phyloP scores from a whole-genome alignment of 371 early-diverging fungal genomes.

The Syncephalis fuscata region DNA sequence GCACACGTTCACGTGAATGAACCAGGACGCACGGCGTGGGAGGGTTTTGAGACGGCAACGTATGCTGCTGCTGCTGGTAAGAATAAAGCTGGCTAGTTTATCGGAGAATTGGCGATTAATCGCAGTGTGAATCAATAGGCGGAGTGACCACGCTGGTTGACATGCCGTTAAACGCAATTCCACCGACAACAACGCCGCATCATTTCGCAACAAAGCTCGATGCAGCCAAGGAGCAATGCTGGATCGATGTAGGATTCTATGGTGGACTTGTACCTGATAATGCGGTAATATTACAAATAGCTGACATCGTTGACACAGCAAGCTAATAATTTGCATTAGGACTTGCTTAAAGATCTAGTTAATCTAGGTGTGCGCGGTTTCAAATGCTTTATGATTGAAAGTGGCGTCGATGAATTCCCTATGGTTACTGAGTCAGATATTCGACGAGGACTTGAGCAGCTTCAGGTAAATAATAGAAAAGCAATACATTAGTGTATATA shows the following conservation, averaged over 20 bases:
- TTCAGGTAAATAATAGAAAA: slow-evolving; percentile 12
- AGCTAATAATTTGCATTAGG: neutral
- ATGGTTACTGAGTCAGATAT: slow-evolving; percentile 55
- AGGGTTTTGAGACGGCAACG: slow-evolving; percentile 66
- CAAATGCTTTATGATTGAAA: slow-evolving; percentile 72
- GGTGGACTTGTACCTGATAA: slow-evolving; percentile 69
- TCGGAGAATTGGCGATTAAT: neutral
- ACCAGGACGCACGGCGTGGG: slow-evolving; percentile 74
- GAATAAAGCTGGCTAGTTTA: neutral
- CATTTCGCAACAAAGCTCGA: slow-evolving; percentile 42
- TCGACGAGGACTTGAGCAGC: slow-evolving; percentile 42
- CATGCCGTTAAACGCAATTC: slow-evolving; percentile 79
- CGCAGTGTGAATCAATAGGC: slow-evolving; percentile 13
- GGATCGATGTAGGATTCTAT: slow-evolving; percentile 66
- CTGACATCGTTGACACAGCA: too few relatives aligned
- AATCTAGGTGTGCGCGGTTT: slow-evolving; percentile 58
- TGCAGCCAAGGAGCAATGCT: slow-evolving; percentile 47
- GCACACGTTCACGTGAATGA: slow-evolving; percentile 71
- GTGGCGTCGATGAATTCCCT: slow-evolving; percentile 74
- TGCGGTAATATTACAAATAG: slow-evolving; percentile 6
- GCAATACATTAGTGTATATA: neutral
- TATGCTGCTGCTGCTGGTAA: slow-evolving; percentile 59
- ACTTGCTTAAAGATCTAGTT: slow-evolving; percentile 35
- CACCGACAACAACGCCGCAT: slow-evolving; percentile 56
- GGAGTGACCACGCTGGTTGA: slow-evolving; percentile 65